Conservation (phyloP, 306 rosid species). For the Elaeagnus macrophylla region DNA sequence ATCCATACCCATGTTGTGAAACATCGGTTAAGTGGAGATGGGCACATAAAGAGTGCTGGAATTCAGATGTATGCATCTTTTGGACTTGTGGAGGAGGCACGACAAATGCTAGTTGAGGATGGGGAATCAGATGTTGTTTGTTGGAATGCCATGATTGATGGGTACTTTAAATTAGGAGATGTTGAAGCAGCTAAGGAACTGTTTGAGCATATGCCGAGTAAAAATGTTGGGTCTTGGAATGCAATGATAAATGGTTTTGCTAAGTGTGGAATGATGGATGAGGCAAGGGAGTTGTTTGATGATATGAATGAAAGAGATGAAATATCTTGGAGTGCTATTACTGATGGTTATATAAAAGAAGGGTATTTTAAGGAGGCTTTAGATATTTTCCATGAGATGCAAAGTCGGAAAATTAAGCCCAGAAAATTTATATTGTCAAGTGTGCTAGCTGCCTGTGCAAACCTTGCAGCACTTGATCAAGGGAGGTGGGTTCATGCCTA, state of each 20-base stretch:
- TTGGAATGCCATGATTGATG: constrained; percentile 58
- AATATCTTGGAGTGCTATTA: constrained; percentile 55
- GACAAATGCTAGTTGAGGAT: constrained; percentile 23
- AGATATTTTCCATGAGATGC: constrained; percentile 44
- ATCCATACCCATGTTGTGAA: constrained; percentile 48
- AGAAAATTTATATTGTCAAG: constrained; percentile 36
- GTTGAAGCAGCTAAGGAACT: constrained; percentile 36
- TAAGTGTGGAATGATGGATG: constrained; percentile 36
- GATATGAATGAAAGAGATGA: constrained; percentile 44
- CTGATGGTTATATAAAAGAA: constrained; percentile 43
- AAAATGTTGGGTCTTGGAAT: constrained; percentile 48
- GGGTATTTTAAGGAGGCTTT: constrained; percentile 50
- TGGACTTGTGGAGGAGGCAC: constrained; percentile 32
- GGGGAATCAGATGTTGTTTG: constrained; percentile 38
- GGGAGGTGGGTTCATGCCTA: constrained; percentile 54
- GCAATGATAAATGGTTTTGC: constrained; percentile 49
- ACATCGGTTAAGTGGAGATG: constrained; percentile 32
- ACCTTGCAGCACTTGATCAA: constrained; percentile 49
- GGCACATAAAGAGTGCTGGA: constrained; percentile 45
- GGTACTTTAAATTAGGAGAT: constrained; percentile 39
- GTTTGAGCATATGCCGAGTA: constrained; percentile 28
- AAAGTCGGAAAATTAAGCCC: constrained; percentile 27
- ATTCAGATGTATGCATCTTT: constrained; percentile 56
- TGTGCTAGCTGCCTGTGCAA: constrained; percentile 48
- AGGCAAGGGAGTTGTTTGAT: constrained; percentile 39